These are phyloP conservation scores for Metschnikowia hibisci DNA, from an alignment of 805 yeast species.

Conservation along the genomic window DNA sequence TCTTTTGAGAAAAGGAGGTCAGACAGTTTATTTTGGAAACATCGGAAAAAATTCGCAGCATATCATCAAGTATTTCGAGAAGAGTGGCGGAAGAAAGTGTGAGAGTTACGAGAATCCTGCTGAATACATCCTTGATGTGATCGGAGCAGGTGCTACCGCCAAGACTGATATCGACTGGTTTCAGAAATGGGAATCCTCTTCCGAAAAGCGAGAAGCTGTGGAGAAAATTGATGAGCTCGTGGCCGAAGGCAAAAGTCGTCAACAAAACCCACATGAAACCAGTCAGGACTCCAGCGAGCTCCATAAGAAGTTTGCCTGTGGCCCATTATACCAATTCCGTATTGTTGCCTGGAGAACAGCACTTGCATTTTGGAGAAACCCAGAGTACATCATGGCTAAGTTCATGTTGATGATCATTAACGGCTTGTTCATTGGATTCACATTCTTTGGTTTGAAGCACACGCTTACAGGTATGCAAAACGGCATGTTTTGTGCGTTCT, in stretches of 20 bases:
- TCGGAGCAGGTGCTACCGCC: conserved; percentile 20
- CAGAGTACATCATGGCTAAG: conserved; percentile 17
- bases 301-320: conserved; percentile 10
- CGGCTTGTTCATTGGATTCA: conserved; percentile 36
- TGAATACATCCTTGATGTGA: conserved; percentile 17
- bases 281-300: conserved; percentile 6
- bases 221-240: conserved; percentile 10
- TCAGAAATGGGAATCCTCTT: conserved; percentile 14
- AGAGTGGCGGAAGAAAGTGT: conserved; percentile 14
- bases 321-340: conserved; percentile 7
- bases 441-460: conserved; percentile 25
- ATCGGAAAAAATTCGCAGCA: conserved; percentile 13
- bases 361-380: conserved; percentile 17
- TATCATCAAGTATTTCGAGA: conserved; percentile 14
- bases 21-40: conserved; percentile 19
- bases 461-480: conserved; percentile 27
- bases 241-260: conserved; percentile 4
- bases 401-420: conserved; percentile 34
- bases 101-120: conserved; percentile 15
- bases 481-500: conserved; percentile 47
- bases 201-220: conserved; percentile 9
- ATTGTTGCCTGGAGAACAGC: conserved; percentile 11
- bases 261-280: conserved; percentile 3
- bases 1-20: conserved; percentile 31
- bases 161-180: conserved; percentile 13